Evolutionary conservation across 805 yeast species (phyloP), one percentile per base, ranked within the genome.

Genomic region (Torulaspora gathmanii): DNA sequence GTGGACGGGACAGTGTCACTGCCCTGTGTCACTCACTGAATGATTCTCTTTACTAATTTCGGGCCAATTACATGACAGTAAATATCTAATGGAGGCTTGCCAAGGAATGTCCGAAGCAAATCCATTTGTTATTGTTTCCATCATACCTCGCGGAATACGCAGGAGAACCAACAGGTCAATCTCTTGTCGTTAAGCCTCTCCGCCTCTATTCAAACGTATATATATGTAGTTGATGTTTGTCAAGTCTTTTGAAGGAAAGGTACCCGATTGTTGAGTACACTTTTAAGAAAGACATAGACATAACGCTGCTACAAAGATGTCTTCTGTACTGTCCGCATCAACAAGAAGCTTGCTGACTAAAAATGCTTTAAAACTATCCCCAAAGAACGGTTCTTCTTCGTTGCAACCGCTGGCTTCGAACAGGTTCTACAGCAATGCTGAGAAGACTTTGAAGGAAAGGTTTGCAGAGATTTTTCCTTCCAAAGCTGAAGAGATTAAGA

Each of bases 401-500:
- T 29, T 43, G 19, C 33, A 39, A 19, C 27, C 45, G 4, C 10
- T 39, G 25, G 29, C 37, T 15, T 33, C 46, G 3, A 35, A 29
- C 29, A 47, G 46, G 37, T 27, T 30, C 33, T 40, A 50, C 45
- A 36, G 51, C 45, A 47, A 47, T 38, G 46, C 57, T n/a, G 67
- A 63, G 44, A 65, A 78, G 76, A 82, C 96, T 54, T 78, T 93
- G 61, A 93, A 93, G 72, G 95, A 93, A 72, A 83, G 95, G 68
- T 90, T 93, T 67, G 95, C 89, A 46, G 95, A 87, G 65, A 75
- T 87, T 56, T 79, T 90, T 68, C 98, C 98, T 56, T 89, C 79
- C 63, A 86, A 86, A 75, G 85, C 85, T 58, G 96, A 88, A 70
- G 87, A 89, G 74, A 83, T 93, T 71, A 67, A 72, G 57, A 66